A percentile compares a stretch with the other conserved stretches of the same genome.
Evolutionary conservation across 768 basidiomycete species (phyloP).

Genomic region (Rubroboletus satanas): DNA sequence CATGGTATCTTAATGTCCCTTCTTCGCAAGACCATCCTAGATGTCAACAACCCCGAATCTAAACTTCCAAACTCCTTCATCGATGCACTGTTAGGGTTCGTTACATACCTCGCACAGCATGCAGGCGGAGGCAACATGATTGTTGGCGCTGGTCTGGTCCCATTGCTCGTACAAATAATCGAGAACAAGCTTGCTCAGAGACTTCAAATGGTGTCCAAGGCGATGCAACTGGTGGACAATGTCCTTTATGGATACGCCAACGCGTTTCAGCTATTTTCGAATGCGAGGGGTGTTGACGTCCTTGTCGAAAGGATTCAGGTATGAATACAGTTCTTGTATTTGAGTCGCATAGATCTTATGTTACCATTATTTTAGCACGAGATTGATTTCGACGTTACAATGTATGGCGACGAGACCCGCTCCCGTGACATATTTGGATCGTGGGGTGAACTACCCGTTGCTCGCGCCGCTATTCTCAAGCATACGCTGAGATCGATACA

Average conservation of each 20-base stretch:
- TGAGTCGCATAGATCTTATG: conserved; percentile 7
- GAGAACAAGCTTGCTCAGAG: conserved; percentile 70
- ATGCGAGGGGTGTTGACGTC: conserved; percentile 76
- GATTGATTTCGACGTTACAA: conserved; percentile 60
- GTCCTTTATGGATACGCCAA: conserved; percentile 87
- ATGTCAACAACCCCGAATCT: conserved; percentile 64
- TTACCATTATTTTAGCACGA: conserved; percentile 47
- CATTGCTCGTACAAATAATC: conserved; percentile 83
- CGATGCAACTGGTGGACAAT: conserved; percentile 89
- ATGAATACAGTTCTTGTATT: conserved; percentile 20
- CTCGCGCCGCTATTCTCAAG: conserved; percentile 79
- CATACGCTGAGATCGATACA: conserved; percentile 89
- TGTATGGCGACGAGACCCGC: conserved; percentile 44
- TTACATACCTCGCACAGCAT: conserved; percentile 83
- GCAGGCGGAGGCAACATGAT: conserved; percentile 89
- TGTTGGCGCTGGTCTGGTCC: conserved; percentile 88
- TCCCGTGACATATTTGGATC: conserved; percentile 46
- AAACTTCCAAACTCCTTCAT: conserved; percentile 69
- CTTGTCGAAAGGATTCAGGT: conserved; percentile 89
- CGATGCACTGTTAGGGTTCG: conserved; percentile 81
- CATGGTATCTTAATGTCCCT: conserved; percentile 92
- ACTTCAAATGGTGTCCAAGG: conserved; percentile 77
- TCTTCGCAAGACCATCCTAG: conserved; percentile 73
- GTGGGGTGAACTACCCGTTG: conserved; percentile 63
- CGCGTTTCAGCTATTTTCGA: conserved; percentile 83